These are phyloP conservation scores for Pseudonitzschia multiseries DNA, from an alignment of 108 stramenopile species.

Conservation along the genomic window DNA sequence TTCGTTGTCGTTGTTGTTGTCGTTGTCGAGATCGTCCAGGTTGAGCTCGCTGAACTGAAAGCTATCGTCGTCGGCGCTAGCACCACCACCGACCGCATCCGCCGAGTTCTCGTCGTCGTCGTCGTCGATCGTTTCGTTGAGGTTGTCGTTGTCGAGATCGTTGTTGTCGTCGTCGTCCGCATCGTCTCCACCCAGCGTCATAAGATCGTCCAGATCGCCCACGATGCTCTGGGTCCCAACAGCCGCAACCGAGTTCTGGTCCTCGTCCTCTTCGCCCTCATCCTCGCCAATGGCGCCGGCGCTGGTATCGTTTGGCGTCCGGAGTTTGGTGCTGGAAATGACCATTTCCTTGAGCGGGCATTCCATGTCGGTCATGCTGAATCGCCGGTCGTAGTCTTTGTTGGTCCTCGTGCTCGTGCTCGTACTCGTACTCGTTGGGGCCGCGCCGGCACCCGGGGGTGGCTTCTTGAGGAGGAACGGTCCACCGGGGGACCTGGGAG, in stretches of 20 bases:
- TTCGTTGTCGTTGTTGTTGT: background rate
- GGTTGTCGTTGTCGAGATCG: too few species aligned
- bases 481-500: slow-evolving; percentile 6
- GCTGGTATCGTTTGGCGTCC: too few species aligned
- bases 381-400: background rate
- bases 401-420: background rate
- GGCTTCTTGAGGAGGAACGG: slow-evolving; percentile 44
- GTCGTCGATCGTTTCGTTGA: background rate
- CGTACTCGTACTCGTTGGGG: background rate
- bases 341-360: background rate
- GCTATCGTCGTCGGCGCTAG: background rate
- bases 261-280: background rate
- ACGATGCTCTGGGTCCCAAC: too few species aligned
- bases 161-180: background rate
- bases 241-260: slow-evolving; percentile 15
- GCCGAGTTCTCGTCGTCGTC: background rate
- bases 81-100: background rate
- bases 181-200: slow-evolving; percentile 6
- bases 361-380: background rate
- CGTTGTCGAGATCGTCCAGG: background rate
- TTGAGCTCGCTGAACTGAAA: slow-evolving; percentile 1
- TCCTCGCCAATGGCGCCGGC: too few species aligned
- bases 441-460: slow-evolving; percentile 18
- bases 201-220: background rate
- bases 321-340: background rate